A percentile compares a stretch with the other conserved stretches of the same genome.
Evolutionary conservation across 179 eudicot genomes (phyloP).

Genomic region (Pouteria campechiana): DNA sequence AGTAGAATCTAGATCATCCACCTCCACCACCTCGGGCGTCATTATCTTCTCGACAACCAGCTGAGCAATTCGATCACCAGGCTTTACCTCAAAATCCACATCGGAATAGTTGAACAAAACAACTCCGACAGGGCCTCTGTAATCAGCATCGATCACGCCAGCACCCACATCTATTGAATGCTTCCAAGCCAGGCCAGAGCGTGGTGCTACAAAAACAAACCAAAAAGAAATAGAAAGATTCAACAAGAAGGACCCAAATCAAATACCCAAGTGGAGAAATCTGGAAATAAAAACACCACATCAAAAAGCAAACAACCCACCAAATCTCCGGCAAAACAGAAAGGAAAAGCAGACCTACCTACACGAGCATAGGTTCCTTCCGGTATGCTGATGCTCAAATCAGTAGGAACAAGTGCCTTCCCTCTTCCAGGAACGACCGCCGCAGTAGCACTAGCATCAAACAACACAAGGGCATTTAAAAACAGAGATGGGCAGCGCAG

Average conservation of each 20-base stretch:
- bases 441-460: constrained; percentile 39
- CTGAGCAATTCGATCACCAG: constrained; percentile 66
- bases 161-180: constrained; percentile 78
- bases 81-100: constrained; percentile 59
- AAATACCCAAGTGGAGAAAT: neutral
- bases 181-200: constrained; percentile 73
- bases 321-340: neutral
- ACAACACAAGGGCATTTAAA: neutral
- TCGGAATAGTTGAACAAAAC: constrained; percentile 60
- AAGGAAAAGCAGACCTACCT: constrained; percentile 21
- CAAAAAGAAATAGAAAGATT: neutral
- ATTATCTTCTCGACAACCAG: constrained; percentile 54
- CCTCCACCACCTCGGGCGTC: constrained; percentile 60
- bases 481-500: neutral
- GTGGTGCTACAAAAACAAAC: constrained; percentile 33
- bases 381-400: constrained; percentile 74
- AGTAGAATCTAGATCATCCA: constrained; percentile 60
- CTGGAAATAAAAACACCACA: neutral
- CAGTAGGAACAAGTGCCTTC: constrained; percentile 76
- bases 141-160: constrained; percentile 79
- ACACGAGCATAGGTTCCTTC: constrained; percentile 85
- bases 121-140: constrained; percentile 69
- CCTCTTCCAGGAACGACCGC: constrained; percentile 76
- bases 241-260: neutral
- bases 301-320: neutral